These are phyloP conservation scores for Cenchrus americanus DNA, from an alignment of 176 grass and related monocot genomes.

Conservation along the genomic window DNA sequence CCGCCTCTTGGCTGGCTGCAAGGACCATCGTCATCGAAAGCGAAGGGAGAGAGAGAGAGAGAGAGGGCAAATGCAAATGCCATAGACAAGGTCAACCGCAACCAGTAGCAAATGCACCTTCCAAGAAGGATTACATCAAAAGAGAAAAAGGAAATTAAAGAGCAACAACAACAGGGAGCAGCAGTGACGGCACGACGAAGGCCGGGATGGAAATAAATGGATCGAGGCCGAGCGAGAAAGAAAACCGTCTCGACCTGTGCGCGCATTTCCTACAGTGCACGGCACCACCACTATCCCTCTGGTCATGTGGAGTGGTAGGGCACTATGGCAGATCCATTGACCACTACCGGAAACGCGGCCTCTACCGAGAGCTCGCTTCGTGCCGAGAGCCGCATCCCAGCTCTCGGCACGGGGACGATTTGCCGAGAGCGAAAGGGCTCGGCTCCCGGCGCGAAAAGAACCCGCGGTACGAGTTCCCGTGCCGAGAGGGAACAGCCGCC, in stretches of 20 bases:
- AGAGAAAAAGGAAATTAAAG: neutral
- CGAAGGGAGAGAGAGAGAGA: neutral
- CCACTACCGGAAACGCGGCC: too few species aligned
- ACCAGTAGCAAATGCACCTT: neutral
- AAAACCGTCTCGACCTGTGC: neutral
- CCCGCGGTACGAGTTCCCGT: too few species aligned
- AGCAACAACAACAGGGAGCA: neutral
- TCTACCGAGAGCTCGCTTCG: too few species aligned
- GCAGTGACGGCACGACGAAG: slow-evolving; percentile 31
- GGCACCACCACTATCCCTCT: neutral
- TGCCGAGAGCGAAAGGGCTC: too few species aligned
- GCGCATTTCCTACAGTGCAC: slow-evolving; percentile 30
- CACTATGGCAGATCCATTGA: slow-evolving; percentile 36
- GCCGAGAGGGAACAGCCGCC: too few species aligned
- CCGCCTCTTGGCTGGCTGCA: slow-evolving; percentile 17
- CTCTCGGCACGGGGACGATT: too few species aligned
- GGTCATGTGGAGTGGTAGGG: slow-evolving; percentile 7
- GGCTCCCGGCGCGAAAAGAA: too few species aligned
- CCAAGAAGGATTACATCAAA: neutral
- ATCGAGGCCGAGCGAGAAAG: neutral
- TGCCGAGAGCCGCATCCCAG: too few species aligned
- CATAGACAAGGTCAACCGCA: slow-evolving; percentile 41
- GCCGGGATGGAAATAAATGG: neutral
- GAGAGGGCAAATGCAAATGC: neutral
- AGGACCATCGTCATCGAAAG: neutral